Evolutionary conservation across 106 monocot genomes (phyloP), one percentile per base, ranked within the genome.

Genomic region (Dioscorea alata): DNA sequence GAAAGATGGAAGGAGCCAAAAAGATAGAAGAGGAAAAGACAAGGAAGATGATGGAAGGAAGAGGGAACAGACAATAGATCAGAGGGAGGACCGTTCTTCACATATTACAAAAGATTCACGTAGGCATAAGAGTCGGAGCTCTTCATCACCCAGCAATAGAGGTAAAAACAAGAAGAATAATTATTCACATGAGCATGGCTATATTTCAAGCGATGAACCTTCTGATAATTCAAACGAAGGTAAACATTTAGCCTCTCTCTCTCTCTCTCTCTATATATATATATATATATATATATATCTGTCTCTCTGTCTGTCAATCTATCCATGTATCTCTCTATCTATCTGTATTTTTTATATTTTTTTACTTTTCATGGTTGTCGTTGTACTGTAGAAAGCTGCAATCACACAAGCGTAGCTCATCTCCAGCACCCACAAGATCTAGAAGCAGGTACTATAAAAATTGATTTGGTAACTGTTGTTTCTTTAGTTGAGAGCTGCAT

Each of bases 161-260:
- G 74, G 82, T 66, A 75, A 65, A 66, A 72, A 48, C 67, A 80
- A 57, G 19, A 85, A 81, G 66, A 79, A 80, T 20, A 82, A 72
- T 64, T 79, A 69, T 53, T 57, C 59, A 13, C 60, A 28, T 60
- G 51, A 58, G 73, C 79, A 56, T 73, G 70, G 67, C 59, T 82
- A 79, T 71, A 66, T 73, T 58, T 79, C 82, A 70, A 76, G 82
- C 67, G 86, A 86, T 61, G 82, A 83, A 54, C 80, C 76, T 74
- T 86, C 74, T 75, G 85, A 85, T 20, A 80, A 51, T 75, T 63
- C 82, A 66, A 64, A 69, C 83, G 59, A 74, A 80, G 90, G 90
- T 83, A 65, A 34, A 22, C 48, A 16, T 51, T 50, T 35, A 23
- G 17, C 19, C 19, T 19, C 28, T 73, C 61, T 54, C 31, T 63